Evolutionary conservation across 1,139 yeast genomes (phyloP), one percentile per base, ranked within the genome.

Genomic region (Taphrina pruni): DNA sequence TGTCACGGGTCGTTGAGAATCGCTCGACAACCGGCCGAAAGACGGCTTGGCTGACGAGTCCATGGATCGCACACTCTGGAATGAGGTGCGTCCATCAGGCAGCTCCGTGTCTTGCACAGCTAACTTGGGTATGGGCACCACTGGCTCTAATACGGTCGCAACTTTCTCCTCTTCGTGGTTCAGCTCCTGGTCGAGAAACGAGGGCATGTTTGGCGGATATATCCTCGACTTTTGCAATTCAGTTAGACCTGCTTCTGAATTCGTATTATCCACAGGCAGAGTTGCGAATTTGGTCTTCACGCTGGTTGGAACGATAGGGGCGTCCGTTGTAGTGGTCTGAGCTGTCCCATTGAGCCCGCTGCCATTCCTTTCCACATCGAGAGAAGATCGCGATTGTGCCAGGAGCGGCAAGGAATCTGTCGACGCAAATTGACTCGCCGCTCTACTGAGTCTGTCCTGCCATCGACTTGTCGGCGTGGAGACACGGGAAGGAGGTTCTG

Each of bases 141-240:
- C 32, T 26, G 32, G 32, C 6, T 41, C 26, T 12, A 21, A 17
- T 9, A 35, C 58, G n/a, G 48, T 17, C n/a, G 48, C 8, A 2
- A 2, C 14, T 32, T 35, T 11, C n/a, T 17, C 41, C 12, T 54
- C 52, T 11, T 26, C 54, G 7, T 17, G 39, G n/a, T 26, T 4
- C 9, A 4, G 5, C 54, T 43, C 41, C 48, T 45, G 8, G 8
- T 45, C 48, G 9, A 50, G 36, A 11, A 8, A 38, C n/a, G 60
- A 56, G 11, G 67, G 67, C 43, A 56, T 45, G 38, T 64, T 64
- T 12, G 61, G 35, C 21, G 67, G 67, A 36, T 52, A 64, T 39
- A 45, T 48, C 41, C 36, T 35, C 7, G 67, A 64, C 41, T 35
- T 46, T 38, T 64, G 67, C 38, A 54, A 20, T n/a, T 64, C 67